Base-by-base conservation (phyloP, 1,284 basidiomycete species). In the Leccinum laetum region DNA sequence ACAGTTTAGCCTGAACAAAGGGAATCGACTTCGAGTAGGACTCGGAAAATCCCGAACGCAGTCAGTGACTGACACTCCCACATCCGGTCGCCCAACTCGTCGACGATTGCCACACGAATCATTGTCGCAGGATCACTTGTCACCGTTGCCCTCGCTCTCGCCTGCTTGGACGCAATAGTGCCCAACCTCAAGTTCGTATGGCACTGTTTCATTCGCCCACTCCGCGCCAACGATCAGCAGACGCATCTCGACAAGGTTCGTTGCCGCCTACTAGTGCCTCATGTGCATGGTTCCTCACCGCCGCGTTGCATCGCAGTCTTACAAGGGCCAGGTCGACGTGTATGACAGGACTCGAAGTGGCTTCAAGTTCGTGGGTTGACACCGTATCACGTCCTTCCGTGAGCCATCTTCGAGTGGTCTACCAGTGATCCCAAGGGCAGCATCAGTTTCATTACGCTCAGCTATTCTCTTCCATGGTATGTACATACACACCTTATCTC, bases 401-500 rank as follows among this genome's bases (percentile, higher is more conserved):
- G 0, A 85, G 85, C 29, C 90, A 94, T 73, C 80, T 94, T 16
- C 83, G 81, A 82, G 65, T 88, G 88, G 86, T 72, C 81, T 32
- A 73, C 79, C 6, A 77, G 70, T 9, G 83, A 86, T 67, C 83
- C 84, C 5, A 82, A 84, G 72, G 86, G 84, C 46, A 85, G 82
- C 63, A 79, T 90, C 65, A 82, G 82, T 18, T 84, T 91, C 60
- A 80, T 91, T 65, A 90, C 90, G 0, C 79, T 92, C 69, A 89
- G 87, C 71, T 92, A 93, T 74, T 91, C 89, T 0, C 79, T 92
- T 32, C 88, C 5, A 91, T 91, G 89, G 89, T 86, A 64, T 14
- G 7, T 10, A 29, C 69, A 80, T 69, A 26, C 26, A 26, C 26
- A 26, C 26, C 32, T 35, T 9, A 35, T 56, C 21, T 44, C 58